These are phyloP conservation scores for Pinus albicaulis DNA, from an alignment of 75 land plant genomes.

Conservation along the genomic window DNA sequence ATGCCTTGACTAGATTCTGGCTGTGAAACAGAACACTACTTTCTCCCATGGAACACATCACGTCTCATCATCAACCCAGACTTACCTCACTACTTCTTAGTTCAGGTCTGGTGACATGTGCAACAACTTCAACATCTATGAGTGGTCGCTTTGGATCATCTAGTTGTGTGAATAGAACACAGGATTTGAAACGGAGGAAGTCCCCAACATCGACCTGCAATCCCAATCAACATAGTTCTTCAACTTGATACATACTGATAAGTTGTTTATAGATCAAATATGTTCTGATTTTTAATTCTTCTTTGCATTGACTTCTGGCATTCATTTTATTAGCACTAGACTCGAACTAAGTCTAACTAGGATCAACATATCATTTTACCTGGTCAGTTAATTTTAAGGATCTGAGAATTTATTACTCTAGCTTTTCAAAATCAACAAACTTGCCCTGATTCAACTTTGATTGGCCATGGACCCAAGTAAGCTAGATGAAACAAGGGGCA, in stretches of 20 bases:
- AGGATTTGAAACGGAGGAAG: slow-evolving; percentile 85
- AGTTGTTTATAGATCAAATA: too few species aligned
- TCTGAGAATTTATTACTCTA: neutral
- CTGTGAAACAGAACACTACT: too few species aligned
- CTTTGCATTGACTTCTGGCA: neutral
- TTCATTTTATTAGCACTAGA: neutral
- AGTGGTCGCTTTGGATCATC: slow-evolving; percentile 67
- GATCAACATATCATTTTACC: neutral
- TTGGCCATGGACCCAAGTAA: neutral
- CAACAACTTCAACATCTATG: slow-evolving; percentile 83
- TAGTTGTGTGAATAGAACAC: slow-evolving; percentile 82
- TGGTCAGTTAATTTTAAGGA: neutral
- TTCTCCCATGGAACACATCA: too few species aligned
- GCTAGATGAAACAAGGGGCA: slow-evolving; percentile 4
- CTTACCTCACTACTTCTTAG: slow-evolving; percentile 75
- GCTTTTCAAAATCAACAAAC: neutral
- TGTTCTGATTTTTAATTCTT: neutral
- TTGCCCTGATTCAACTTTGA: neutral
- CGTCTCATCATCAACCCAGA: neutral
- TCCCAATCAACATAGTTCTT: neutral
- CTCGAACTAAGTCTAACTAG: neutral
- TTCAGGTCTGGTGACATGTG: slow-evolving; percentile 92
- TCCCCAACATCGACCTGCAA: slow-evolving; percentile 95
- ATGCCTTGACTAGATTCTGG: too few species aligned
- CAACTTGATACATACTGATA: neutral